Evolutionary conservation across 768 basidiomycete genomes (phyloP), one percentile per base, ranked within the genome.

Genomic region (Lepiota brunneoincarnata): DNA sequence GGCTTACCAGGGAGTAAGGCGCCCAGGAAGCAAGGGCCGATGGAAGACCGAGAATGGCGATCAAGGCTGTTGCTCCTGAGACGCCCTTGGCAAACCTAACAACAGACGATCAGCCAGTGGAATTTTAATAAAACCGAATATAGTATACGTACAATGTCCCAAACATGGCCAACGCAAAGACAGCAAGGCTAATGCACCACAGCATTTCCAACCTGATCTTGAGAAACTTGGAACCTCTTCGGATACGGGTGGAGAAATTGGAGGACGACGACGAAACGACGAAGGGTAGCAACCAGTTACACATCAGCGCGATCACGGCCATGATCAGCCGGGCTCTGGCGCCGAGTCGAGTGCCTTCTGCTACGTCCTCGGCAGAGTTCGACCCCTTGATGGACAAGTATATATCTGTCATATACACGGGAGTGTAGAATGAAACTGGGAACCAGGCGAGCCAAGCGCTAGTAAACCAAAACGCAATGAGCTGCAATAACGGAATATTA

Each of bases 1-100:
- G 17, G 72, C 84, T 38, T 59, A 94, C 91, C 63, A 98, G 69
- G 0, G 92, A 84, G 69, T 91, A 96, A 1, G 95, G 95, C 2
- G 86, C 93, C 95, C 95, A 98, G 68, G 88, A 87, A 0, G 87
- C 82, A 47, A 98, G 78, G 3, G 93, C 92, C 91, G 90, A 97
- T 20, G 90, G 87, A 60, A 96, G 87, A 0, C 96, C 96, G 6
- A 86, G 86, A 14, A 89, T 59, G 4, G 86, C 80, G 47, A 96
- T 82, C 55, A 98, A 77, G 12, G 84, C 51, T 1, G 88, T 93
- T 14, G 92, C 87, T 0, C 87, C 84, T 14, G 64, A 64, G 0
- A 93, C 87, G 14, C 77, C 82, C 7, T 81, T 77, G 2, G 84
- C 87, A 59, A 93, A 80, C 59, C 91, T 96, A 61, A 24, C 49